A percentile compares a stretch with the other conserved stretches of the same genome.
These are phyloP conservation scores for Dittrichia graveolens DNA, from an alignment of 129 eudicot genomes.

Conservation along the genomic window DNA sequence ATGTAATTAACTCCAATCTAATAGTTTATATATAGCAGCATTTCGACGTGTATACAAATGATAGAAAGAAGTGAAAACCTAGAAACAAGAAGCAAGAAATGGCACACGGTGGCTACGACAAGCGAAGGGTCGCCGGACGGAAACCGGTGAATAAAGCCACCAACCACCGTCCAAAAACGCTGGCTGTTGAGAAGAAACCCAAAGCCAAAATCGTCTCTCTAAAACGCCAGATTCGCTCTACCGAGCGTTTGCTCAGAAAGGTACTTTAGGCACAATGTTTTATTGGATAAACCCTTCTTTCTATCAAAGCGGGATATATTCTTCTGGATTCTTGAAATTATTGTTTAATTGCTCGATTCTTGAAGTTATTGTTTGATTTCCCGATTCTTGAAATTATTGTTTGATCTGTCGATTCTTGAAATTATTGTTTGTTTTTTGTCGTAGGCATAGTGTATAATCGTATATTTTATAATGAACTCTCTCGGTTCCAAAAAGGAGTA, in stretches of 20 bases:
- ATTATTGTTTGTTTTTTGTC: background rate
- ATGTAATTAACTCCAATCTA: background rate
- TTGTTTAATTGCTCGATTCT: background rate
- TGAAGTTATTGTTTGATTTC: background rate
- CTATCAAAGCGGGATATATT: background rate
- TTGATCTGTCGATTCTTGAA: background rate
- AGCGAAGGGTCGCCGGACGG: slow-evolving; percentile 55
- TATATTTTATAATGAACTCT: background rate
- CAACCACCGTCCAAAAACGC: slow-evolving; percentile 53
- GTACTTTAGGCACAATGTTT: slow-evolving; percentile 34
- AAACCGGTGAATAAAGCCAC: slow-evolving; percentile 47
- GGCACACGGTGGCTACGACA: slow-evolving; percentile 87
- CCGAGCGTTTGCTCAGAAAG: slow-evolving; percentile 72
- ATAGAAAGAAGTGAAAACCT: slow-evolving; percentile 14
- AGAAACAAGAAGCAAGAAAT: slow-evolving; percentile 31
- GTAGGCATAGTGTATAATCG: background rate
- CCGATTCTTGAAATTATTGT: background rate
- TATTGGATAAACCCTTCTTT: background rate
- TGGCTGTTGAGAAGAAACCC: slow-evolving; percentile 60
- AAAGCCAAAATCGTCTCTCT: slow-evolving; percentile 63
- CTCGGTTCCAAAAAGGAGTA: background rate
- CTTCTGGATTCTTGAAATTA: background rate
- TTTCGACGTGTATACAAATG: slow-evolving; percentile 1
- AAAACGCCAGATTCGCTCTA: slow-evolving; percentile 89
- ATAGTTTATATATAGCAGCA: background rate